These are phyloP conservation scores for Stemphylium vesicarium DNA, from an alignment of 2,329 filamentous ascomycete genomes.

Conservation along the genomic window DNA sequence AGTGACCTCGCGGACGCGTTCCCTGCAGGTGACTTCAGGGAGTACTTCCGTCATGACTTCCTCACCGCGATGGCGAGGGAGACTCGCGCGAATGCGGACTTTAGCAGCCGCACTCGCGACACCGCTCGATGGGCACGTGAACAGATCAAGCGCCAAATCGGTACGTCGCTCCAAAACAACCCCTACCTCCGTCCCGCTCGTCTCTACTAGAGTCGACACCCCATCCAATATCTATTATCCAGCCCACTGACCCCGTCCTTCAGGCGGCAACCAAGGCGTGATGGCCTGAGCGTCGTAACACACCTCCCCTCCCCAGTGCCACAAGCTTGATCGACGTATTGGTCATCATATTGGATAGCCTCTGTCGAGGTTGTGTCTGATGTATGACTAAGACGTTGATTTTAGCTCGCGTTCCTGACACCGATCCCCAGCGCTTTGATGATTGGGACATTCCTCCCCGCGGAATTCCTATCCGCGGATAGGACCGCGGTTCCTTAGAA, in stretches of 20 bases:
- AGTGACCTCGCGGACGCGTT: constrained; percentile 95
- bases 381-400: constrained; percentile 24
- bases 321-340: constrained; percentile 19
- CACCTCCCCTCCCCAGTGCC: constrained; percentile 15
- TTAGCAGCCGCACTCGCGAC: constrained; percentile 81
- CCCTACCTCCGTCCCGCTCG: constrained; percentile 14
- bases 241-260: constrained; percentile 28
- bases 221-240: constrained; percentile 21
- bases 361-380: constrained; percentile 12
- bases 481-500: background rate
- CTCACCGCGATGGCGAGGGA: constrained; percentile 89
- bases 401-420: constrained; percentile 1
- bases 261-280: constrained; percentile 45
- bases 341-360: constrained; percentile 22
- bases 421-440: constrained; percentile 2
- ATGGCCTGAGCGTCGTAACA: constrained; percentile 41
- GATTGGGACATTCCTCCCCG: background rate
- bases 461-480: constrained; percentile 1
- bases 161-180: constrained; percentile 37
- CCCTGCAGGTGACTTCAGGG: constrained; percentile 83
- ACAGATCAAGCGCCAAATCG: constrained; percentile 90
- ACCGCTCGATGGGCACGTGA: constrained; percentile 97
- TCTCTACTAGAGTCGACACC: constrained; percentile 1
- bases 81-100: constrained; percentile 87
- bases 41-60: constrained; percentile 91